Conservation (phyloP, 2,329 filamentous ascomycete species). For the Trichoderma koningiopsis region DNA sequence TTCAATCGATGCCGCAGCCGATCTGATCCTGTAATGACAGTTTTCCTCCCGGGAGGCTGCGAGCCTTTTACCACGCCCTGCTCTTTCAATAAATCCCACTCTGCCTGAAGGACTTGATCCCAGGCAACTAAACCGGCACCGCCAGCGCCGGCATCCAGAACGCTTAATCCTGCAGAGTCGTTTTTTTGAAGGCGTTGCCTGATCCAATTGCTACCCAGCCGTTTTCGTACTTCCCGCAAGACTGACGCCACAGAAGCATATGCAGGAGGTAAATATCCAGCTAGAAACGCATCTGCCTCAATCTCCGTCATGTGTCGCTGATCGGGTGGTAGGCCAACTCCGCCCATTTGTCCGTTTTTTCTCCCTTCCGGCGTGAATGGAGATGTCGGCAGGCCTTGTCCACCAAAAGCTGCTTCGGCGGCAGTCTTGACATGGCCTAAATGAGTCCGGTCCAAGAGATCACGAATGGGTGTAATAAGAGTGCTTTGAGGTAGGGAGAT, state of each 20-base stretch:
- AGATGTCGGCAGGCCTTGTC: conserved; percentile 73
- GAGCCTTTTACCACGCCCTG: conserved; percentile 46
- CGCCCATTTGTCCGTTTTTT: conserved; percentile 61
- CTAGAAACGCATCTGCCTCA: conserved; percentile 72
- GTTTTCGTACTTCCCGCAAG: conserved; percentile 72
- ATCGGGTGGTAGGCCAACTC: conserved; percentile 64
- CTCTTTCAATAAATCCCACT: conserved; percentile 72
- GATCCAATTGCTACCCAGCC: conserved; percentile 72
- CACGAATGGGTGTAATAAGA: conserved; percentile 69
- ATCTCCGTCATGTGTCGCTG: conserved; percentile 72
- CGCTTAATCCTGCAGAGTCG: conserved; percentile 58
- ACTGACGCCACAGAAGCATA: conserved; percentile 69
- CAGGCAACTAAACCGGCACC: conserved; percentile 75
- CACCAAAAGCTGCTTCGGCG: conserved; percentile 76
- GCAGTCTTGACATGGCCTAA: conserved; percentile 73
- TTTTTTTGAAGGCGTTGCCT: conserved; percentile 61
- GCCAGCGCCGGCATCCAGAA: conserved; percentile 74
- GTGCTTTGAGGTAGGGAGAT: conserved; percentile 71
- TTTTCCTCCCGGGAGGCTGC: conserved; percentile 69
- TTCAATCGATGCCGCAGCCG: conserved; percentile 74
- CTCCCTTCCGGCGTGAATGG: conserved; percentile 66
- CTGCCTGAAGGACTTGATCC: conserved; percentile 75
- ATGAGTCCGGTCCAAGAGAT: conserved; percentile 67
- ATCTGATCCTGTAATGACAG: conserved; percentile 77
- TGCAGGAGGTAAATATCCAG: conserved; percentile 68